phyloP scores from a whole-genome alignment of 208 protist species.

The Entamoeba invadens region DNA sequence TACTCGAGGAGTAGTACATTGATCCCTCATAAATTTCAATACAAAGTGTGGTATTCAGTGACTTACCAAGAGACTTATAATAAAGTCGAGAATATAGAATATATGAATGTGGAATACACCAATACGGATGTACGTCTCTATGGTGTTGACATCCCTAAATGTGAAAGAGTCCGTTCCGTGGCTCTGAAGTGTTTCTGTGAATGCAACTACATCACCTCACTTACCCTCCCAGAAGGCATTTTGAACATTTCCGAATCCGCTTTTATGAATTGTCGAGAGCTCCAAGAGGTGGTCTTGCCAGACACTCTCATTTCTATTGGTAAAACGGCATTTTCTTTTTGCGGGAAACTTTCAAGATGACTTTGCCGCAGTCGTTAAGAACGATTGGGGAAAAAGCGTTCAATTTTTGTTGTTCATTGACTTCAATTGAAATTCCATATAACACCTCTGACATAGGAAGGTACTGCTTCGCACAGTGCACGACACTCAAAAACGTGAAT shows the following conservation, averaged over 20 bases:
- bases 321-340: neutral
- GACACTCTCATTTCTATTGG: neutral
- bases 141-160: neutral
- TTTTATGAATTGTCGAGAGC: neutral
- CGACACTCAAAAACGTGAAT: neutral
- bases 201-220: neutral
- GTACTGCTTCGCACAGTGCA: neutral
- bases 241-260: neutral
- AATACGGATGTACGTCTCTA: neutral
- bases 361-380: neutral
- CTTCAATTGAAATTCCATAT: neutral
- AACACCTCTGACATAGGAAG: neutral
- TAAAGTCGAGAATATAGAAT: neutral
- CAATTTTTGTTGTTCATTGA: neutral
- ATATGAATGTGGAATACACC: neutral
- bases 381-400: neutral
- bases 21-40: neutral
- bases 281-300: neutral
- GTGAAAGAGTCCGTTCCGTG: neutral
- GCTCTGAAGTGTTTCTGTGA: neutral
- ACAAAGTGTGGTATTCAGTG: neutral
- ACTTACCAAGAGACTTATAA: neutral
- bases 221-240: neutral
- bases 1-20: neutral
- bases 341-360: neutral